Conservation (phyloP, 345 rosid genomes). For the Syzygium jambos region DNA sequence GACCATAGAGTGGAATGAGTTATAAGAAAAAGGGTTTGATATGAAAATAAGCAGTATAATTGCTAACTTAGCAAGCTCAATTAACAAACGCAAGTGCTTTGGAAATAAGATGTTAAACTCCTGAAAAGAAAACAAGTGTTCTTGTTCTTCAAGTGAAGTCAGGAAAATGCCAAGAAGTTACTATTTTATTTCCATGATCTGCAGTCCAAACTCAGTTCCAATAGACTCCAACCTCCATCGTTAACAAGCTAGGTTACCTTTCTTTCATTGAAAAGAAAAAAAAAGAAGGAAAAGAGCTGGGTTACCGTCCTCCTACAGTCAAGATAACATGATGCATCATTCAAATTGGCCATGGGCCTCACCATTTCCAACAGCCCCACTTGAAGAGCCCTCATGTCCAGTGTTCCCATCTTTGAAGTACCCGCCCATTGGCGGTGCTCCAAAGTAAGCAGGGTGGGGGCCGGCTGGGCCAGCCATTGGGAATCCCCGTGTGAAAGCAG, state of each 20-base stretch:
- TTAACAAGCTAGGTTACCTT: not conserved
- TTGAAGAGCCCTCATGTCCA: conserved; percentile 12
- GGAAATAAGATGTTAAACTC: not conserved
- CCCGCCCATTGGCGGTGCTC: conserved; percentile 12
- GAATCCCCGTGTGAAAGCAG: conserved; percentile 31
- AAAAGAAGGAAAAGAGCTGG: not conserved
- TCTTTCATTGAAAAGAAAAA: not conserved
- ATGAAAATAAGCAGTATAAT: not conserved
- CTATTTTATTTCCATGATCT: not conserved
- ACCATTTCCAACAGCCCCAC: conserved; percentile 6
- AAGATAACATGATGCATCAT: conserved; percentile 3
- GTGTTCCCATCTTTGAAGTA: conserved; percentile 20
- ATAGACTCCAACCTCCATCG: not conserved
- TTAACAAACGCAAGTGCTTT: not conserved
- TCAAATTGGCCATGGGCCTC: conserved; percentile 15
- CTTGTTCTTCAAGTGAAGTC: not conserved
- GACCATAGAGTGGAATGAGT: not conserved
- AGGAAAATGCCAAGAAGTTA: not conserved
- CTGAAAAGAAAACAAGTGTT: not conserved
- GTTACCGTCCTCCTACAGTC: not conserved
- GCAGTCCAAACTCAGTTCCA: not conserved
- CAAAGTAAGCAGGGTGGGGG: conserved; percentile 40
- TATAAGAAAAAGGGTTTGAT: not conserved
- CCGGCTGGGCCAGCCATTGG: conserved; percentile 33
- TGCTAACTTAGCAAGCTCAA: too few species aligned